Evolutionary conservation across 2,329 filamentous ascomycete genomes (phyloP), one percentile per base, ranked within the genome.

Genomic region (Alternaria conjuncta): DNA sequence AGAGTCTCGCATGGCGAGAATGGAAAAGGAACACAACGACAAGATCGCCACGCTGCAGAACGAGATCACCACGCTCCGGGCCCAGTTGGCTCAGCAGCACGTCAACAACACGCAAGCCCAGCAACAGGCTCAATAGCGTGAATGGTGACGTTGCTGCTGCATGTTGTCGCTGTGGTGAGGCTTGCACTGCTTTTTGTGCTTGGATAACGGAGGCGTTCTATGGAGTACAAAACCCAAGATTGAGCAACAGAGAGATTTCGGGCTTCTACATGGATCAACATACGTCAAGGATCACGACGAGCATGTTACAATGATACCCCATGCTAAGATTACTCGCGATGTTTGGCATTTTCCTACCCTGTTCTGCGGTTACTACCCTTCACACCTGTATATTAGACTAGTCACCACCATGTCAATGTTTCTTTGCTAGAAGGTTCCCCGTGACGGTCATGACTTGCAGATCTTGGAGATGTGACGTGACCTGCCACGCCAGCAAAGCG

Each of bases 1-100:
- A 54, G 92, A 95, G 73, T 86, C 73, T 32, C 78, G 81, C 18
- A 82, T 85, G 75, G 75, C 77, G 18, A 71, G 80, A 25, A 83
- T 82, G 78, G 79, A 82, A 61, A 82, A 84, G 69, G 84, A 85
- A 61, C 82, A 84, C 66, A 82, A 83, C 58, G 70, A 81, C 54
- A 80, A 81, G 53, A 83, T 85, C 47, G 73, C 75, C 9, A 75
- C 78, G 9, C 63, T 85, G 70, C 80, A 84, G 64, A 81, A 81
- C 49, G 83, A 85, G 66, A 77, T 85, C 36, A 78, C 74, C 7
- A 76, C 73, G 11, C 68, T 81, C 25, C 78, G 78, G 26, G 78
- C 75, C 6, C 78, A 79, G 56, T 72, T 79, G n/a, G 75, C 76
- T 30, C 75, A 78, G 60, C 74, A 78, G 61, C 75, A 77, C 51